Base-by-base conservation (phyloP, 139 green algal genomes). In the Microglena sp. region DNA sequence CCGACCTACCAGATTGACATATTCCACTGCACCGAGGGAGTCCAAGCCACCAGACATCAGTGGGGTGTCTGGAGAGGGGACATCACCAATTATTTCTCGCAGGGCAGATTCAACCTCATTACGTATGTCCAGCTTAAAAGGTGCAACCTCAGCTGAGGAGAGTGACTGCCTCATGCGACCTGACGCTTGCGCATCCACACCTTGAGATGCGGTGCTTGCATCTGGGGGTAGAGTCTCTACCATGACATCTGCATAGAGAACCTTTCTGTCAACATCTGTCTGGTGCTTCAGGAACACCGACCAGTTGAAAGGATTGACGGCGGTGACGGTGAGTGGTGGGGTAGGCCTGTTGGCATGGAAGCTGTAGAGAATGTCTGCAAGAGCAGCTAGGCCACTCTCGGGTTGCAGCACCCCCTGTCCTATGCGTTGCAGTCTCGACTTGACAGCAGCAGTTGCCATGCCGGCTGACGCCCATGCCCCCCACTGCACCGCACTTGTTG, bases 31-130 rank as follows among this genome's bases (percentile, higher is more conserved):
- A 28, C 79, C 85, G 46, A 95, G 74, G 11, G 85, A 93, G 58
- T 95, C 87, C 24, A 94, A 64, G 8, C 88, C 88, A 84, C 78
- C 78, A 36, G 78, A 77, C 83, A 94, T 90, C 29, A 95, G 76
- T 4, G 88, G 83, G 63, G 84, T 68, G 33, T 80, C 29, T 4
- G 64, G 36, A 2, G 65, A 54, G 21, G 94, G 66, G 21, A 44
- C 28, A 1, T 29, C 34, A 22, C 84, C 86, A 46, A 92, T 54
- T 45, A 92, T 83, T 68, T 82, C 81, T 27, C 29, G 27, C 54
- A 86, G 65, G 3, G 75, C 72, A 1, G 45, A 50, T 43, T 79
- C 64, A 33, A 86, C 79, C 57, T 79, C 72, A 0, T 31, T 45
- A 6, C 43, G 56, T 15, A 83, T 64, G 4, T 57, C 2, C 28